phyloP scores from a whole-genome alignment of 1,139 yeast species.

The Dujonia santamariae region DNA sequence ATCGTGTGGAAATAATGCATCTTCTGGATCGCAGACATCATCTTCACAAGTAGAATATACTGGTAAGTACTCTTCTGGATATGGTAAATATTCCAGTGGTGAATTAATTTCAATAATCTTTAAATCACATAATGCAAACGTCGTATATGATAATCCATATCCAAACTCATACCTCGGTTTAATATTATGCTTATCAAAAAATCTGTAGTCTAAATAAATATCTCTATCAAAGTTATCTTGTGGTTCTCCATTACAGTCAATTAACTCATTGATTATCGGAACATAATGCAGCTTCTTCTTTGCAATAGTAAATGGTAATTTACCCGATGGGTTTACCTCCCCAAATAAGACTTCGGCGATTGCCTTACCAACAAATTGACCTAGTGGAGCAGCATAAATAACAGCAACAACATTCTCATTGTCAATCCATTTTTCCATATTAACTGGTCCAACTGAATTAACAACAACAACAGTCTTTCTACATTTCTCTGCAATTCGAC shows the following conservation, averaged over 20 bases:
- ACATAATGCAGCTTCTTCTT: constrained; percentile 53
- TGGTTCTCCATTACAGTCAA: constrained; percentile 36
- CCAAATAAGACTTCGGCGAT: constrained; percentile 50
- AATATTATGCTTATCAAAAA: constrained; percentile 54
- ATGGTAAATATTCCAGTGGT: constrained; percentile 49
- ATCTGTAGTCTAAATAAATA: constrained; percentile 52
- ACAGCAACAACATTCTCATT: constrained; percentile 58
- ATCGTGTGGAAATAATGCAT: constrained; percentile 55
- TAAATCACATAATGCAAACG: constrained; percentile 39
- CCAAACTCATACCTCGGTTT: constrained; percentile 63
- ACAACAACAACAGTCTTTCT: constrained; percentile 56
- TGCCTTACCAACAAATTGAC: constrained; percentile 49
- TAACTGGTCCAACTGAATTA: constrained; percentile 58
- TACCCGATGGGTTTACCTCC: constrained; percentile 58
- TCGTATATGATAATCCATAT: constrained; percentile 56
- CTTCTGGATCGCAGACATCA: constrained; percentile 54
- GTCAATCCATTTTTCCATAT: constrained; percentile 58
- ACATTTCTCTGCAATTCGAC: constrained; percentile 45
- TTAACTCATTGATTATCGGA: constrained; percentile 42
- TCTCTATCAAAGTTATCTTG: constrained; percentile 50
- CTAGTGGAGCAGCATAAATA: constrained; percentile 53
- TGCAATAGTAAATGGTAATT: constrained; percentile 62
- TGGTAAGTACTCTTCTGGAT: constrained; percentile 48
- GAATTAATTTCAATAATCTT: constrained; percentile 39
- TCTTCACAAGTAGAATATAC: constrained; percentile 38